A percentile compares a stretch with the other conserved stretches of the same genome.
Evolutionary conservation across 208 protist genomes (phyloP).

Genomic region (Blastocrithidia nonstop): DNA sequence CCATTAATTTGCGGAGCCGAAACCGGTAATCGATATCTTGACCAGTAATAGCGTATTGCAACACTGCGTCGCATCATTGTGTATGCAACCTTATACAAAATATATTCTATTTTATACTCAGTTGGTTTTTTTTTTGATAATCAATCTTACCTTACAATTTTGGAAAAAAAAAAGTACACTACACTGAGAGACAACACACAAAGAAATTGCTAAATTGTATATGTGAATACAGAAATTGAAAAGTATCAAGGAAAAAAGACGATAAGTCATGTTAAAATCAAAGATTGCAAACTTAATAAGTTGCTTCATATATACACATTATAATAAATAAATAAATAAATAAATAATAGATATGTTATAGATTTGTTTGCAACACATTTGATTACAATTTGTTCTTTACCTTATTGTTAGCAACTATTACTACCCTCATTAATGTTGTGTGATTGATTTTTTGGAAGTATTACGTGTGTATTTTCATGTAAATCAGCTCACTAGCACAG

Average conservation of each 20-base stretch:
- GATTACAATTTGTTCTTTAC: too few relatives aligned
- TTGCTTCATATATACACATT: not conserved
- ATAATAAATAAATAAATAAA: not conserved
- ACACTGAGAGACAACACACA: not conserved
- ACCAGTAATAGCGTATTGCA: constrained; percentile 59
- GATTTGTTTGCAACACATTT: too few relatives aligned
- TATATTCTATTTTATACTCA: too few relatives aligned
- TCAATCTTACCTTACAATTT: not conserved
- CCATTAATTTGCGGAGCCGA: constrained; percentile 80
- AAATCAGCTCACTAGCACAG: too few relatives aligned
- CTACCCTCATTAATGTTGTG: too few relatives aligned
- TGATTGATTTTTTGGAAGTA: too few relatives aligned
- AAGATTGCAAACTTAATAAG: not conserved
- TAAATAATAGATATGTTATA: not conserved
- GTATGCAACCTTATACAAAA: not conserved
- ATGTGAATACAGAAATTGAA: not conserved
- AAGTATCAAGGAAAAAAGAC: constrained; percentile 4
- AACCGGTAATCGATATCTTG: constrained; percentile 68
- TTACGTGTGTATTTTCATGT: too few relatives aligned
- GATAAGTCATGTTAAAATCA: not conserved
- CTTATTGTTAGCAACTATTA: too few relatives aligned
- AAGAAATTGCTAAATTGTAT: not conserved
- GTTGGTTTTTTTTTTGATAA: not conserved
- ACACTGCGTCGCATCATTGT: constrained; percentile 22
- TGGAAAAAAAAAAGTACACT: not conserved